Evolutionary conservation across 805 yeast genomes (phyloP), one percentile per base, ranked within the genome.

Genomic region (Starmerella vitae): DNA sequence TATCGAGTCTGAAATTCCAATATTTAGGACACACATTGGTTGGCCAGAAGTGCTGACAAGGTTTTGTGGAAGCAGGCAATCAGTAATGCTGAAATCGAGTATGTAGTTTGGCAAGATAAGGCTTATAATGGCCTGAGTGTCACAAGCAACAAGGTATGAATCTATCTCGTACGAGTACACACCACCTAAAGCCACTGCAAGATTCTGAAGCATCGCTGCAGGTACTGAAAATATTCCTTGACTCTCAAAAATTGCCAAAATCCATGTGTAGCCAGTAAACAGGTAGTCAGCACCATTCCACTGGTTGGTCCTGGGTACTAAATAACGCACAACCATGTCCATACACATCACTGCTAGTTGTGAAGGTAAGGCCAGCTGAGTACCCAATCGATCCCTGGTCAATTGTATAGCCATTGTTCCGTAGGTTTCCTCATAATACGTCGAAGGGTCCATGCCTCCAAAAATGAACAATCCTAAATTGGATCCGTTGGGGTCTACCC

Each of bases 391-490:
- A 20, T 20, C 26, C 8, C 8, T n/a, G 7, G 14, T 5, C 5
- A 20, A 14, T 15, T 6, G 12, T 26, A 31, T 39, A n/a, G 41
- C 42, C 20, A 37, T 18, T 7, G 39, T 8, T 6, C 9, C 27
- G 15, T 37, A 32, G 10, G 37, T 12, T 2, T 33, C 38, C 4
- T 34, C 22, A 4, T 24, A 24, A 32, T 35, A 44, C 30, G 27
- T 38, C 14, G 34, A 6, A 26, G 35, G 27, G 22, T 46, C 47
- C 7, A 43, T 17, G 19, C 45, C 49, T 5, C 49, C 49, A n/a
- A 46, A 29, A 3, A 29, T 24, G 4, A 46, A 15, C 8, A 21
- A 5, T 2, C 49, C 49, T 7, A 14, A 6, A 14, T 29, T 5
- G 5, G 32, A 3, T 3, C 33, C n/a, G 12, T 1, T 18, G 13